phyloP scores from a whole-genome alignment of 805 yeast species.

The Saturnispora galanensis region DNA sequence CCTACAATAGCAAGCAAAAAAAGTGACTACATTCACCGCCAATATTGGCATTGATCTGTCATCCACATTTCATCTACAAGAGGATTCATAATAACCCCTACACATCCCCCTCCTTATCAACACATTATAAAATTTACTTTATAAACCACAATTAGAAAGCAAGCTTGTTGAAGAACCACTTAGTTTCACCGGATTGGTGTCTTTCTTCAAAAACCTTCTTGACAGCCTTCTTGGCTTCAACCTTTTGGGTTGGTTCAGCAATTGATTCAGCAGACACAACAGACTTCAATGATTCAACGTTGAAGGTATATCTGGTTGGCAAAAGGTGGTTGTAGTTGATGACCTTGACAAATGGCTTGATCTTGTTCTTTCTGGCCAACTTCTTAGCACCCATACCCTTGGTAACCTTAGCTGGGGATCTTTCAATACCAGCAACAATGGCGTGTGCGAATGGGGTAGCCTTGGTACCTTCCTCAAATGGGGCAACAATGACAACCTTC shows the following conservation, averaged over 20 bases:
- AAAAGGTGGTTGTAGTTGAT: slow-evolving; percentile 99
- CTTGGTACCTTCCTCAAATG: slow-evolving; percentile 98
- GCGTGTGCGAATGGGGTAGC: slow-evolving; percentile 99
- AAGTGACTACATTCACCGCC: too few relatives aligned
- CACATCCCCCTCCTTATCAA: neutral
- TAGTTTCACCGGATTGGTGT: slow-evolving; percentile 99
- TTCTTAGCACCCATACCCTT: slow-evolving; percentile 93
- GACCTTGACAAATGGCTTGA: slow-evolving; percentile 98
- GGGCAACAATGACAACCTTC: slow-evolving; percentile 98
- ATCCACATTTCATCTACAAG: too few relatives aligned
- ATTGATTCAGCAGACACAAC: slow-evolving; percentile 89
- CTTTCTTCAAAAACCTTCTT: slow-evolving; percentile 99
- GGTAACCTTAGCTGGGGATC: slow-evolving; percentile 95
- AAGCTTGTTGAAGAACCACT: slow-evolving; percentile 97
- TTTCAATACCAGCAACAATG: slow-evolving; percentile 98
- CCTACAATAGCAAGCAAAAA: too few relatives aligned
- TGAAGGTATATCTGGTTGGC: slow-evolving; percentile 99
- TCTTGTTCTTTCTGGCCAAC: slow-evolving; percentile 93
- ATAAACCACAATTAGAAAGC: slow-evolving; percentile 24
- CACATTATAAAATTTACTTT: neutral
- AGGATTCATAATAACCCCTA: too few relatives aligned
- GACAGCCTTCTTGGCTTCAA: slow-evolving; percentile 97
- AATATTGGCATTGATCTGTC: too few relatives aligned
- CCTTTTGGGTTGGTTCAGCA: slow-evolving; percentile 95
- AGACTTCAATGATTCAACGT: slow-evolving; percentile 90